These are phyloP conservation scores for Prunus armeniaca DNA, from an alignment of 306 rosid species.

Conservation along the genomic window DNA sequence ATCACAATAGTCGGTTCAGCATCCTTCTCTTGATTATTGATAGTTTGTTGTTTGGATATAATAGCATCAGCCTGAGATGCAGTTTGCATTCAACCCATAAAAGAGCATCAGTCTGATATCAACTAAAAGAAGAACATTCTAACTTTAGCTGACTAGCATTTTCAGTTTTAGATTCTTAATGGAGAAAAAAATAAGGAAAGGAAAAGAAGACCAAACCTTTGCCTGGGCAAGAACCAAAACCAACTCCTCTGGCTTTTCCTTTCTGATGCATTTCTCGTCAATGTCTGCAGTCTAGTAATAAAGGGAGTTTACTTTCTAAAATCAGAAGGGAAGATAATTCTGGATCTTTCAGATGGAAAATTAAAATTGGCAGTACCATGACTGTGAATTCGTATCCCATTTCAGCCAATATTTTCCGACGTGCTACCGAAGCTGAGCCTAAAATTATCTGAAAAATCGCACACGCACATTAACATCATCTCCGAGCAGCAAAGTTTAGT, in stretches of 20 bases:
- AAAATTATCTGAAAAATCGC: conserved; percentile 54
- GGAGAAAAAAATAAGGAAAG: not conserved
- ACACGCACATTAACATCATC: not conserved
- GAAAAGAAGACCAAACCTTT: conserved; percentile 48
- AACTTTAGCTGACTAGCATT: not conserved
- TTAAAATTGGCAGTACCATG: conserved; percentile 36
- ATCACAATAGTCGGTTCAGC: conserved; percentile 69
- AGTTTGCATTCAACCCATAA: conserved; percentile 34
- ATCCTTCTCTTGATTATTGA: conserved; percentile 41
- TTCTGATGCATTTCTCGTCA: conserved; percentile 85
- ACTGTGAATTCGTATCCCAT: conserved; percentile 75
- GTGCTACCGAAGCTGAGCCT: conserved; percentile 71
- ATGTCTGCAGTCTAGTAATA: conserved; percentile 77
- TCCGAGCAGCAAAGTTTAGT: not conserved
- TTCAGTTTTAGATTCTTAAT: not conserved
- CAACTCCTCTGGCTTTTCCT: conserved; percentile 75
- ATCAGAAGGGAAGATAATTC: not conserved
- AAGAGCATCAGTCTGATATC: conserved; percentile 12
- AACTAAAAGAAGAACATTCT: not conserved
- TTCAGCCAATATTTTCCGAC: conserved; percentile 64
- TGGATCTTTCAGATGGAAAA: not conserved
- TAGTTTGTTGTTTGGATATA: conserved; percentile 56
- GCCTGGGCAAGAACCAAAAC: conserved; percentile 94
- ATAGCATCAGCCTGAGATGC: conserved; percentile 87
- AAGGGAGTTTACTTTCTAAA: conserved; percentile 4